Evolutionary conservation across 345 rosid genomes (phyloP).

Genomic region (Dipteronia dyeriana): DNA sequence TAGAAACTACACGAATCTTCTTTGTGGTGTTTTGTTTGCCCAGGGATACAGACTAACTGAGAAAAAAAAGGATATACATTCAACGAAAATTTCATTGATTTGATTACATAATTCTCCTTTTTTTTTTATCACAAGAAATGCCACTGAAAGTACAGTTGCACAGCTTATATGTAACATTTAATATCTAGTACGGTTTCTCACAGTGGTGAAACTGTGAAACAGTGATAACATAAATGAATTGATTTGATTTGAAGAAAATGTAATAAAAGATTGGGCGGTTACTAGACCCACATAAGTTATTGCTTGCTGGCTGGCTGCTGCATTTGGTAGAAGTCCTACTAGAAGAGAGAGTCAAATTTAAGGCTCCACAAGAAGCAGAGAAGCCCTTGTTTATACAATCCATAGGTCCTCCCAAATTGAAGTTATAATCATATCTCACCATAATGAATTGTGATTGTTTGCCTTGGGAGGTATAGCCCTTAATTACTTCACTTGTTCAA

Average conservation of each 20-base stretch:
- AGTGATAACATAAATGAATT: not conserved
- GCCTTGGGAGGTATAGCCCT: no score
- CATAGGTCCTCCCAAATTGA: not conserved
- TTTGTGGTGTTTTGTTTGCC: not conserved
- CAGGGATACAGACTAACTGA: no score
- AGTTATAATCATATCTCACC: no score
- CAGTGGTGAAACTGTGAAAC: not conserved
- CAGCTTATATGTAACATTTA: no score
- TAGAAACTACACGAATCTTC: not conserved
- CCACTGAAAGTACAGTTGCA: not conserved
- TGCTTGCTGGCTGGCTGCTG: constrained; percentile 4
- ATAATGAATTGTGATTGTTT: no score
- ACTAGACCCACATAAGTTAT: not conserved
- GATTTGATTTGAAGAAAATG: not conserved
- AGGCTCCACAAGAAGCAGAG: not conserved
- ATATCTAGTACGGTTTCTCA: no score
- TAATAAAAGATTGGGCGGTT: no score
- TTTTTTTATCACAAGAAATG: not conserved
- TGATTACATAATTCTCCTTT: not conserved
- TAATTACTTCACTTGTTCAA: not conserved
- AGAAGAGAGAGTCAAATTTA: not conserved
- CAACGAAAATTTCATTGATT: not conserved
- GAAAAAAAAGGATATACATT: no score
- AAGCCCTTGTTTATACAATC: not conserved
- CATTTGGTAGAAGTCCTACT: not conserved